Evolutionary conservation across 1,139 yeast genomes (phyloP), one percentile per base, ranked within the genome.

Genomic region (Scheffersomyces segobiensis): DNA sequence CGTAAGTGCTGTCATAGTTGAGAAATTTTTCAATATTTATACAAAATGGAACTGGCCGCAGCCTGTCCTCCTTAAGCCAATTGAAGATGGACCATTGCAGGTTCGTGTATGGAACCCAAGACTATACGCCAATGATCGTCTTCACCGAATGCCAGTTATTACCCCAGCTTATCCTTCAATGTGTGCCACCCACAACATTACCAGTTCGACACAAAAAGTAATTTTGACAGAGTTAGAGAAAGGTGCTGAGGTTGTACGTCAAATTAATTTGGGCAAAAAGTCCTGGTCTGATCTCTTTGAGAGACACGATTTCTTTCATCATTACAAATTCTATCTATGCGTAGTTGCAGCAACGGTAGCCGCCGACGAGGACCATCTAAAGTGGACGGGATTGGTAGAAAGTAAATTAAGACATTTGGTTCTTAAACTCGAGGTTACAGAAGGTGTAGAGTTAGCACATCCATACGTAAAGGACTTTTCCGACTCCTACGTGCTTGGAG

Each of bases 131-230:
- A 91, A 86, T 64, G 99, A 95, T 70, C 84, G 97, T 59, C 87
- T 86, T 46, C 99, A 95, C 73, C 81, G 87, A 64, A 96, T 95
- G 99, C 99, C 99, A 0, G 97, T 95, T n/a, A 95, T 95, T 57
- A 95, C 99, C 0, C 99, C 99, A 0, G 98, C 99, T 0, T 95
- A 95, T 69, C 99, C 99, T 0, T 93, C 98, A 0, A 95, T 95
- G 99, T 95, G 99, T 75, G 98, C 99, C 0, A 95, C 99, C 0
- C 99, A 95, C 71, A 95, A 95, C 71, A 93, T 95, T 52, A 89
- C 96, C 0, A 84, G 84, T 20, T 92, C 98, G 0, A 93, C 98
- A 0, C 96, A 91, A 69, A 86, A 84, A 64, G 85, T 95, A 19
- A 91, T 95, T 47, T 68, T 92, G 70, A 71, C 78, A 19, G 99